These are phyloP conservation scores for Candida ortonii DNA, from an alignment of 805 yeast species.

Conservation along the genomic window DNA sequence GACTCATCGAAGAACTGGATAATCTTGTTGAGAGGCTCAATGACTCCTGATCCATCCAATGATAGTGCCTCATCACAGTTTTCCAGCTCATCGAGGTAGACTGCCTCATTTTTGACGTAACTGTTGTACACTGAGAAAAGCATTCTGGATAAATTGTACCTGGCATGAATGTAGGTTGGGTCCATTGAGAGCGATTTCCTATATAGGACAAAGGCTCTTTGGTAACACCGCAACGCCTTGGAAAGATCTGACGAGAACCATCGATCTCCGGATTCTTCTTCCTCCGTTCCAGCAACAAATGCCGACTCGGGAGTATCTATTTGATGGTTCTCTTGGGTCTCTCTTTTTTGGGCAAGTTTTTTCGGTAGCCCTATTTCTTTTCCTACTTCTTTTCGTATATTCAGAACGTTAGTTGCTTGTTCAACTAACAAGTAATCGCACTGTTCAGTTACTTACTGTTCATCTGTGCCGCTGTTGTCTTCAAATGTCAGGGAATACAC, in stretches of 20 bases:
- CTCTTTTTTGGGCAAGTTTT: conserved; percentile 6
- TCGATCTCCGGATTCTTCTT: conserved; percentile 74
- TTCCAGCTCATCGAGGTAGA: conserved; percentile 33
- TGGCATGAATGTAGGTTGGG: conserved; percentile 39
- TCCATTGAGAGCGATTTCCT: conserved; percentile 32
- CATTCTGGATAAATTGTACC: conserved; percentile 59
- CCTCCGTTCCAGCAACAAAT: conserved; percentile 53
- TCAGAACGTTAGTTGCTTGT: too few species aligned
- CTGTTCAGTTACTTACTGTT: conserved; percentile 10
- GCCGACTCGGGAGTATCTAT: conserved; percentile 50
- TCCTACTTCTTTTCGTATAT: conserved; percentile 9
- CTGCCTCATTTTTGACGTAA: conserved; percentile 46
- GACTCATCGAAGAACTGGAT: conserved; percentile 40
- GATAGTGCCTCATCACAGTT: conserved; percentile 33
- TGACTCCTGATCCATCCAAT: conserved; percentile 33
- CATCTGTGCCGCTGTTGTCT: conserved; percentile 3
- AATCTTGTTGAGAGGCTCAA: conserved; percentile 38
- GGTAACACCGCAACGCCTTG: conserved; percentile 64
- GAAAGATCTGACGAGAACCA: conserved; percentile 67
- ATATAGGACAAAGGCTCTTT: conserved; percentile 50
- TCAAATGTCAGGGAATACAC: not conserved
- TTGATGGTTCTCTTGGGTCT: conserved; percentile 33
- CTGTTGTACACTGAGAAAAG: conserved; percentile 56
- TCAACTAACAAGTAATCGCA: too few species aligned
- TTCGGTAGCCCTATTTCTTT: conserved; percentile 16